Conservation (phyloP, 129 eudicot genomes). For the Tanacetum coccineum region DNA sequence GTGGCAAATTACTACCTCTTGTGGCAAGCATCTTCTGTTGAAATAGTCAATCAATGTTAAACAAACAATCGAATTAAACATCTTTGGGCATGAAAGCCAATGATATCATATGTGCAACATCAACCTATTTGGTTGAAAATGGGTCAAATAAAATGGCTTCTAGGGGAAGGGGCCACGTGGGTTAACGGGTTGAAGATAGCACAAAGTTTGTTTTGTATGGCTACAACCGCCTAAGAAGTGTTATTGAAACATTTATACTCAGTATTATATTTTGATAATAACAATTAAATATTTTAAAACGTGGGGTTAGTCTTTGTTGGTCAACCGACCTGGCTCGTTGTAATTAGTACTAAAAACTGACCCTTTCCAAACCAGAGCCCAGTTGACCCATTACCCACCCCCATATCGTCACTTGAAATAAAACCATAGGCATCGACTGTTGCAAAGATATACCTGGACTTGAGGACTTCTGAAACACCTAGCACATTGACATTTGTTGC, state of each 20-base stretch:
- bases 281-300: too few species aligned
- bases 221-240: slow-evolving; percentile 3
- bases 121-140: background rate
- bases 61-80: too few species aligned
- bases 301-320: too few species aligned
- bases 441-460: slow-evolving; percentile 45
- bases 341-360: too few species aligned
- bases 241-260: too few species aligned
- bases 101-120: background rate
- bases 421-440: too few species aligned
- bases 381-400: background rate
- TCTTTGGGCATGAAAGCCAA: background rate
- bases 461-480: slow-evolving; percentile 70
- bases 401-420: background rate
- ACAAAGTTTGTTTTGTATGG: background rate
- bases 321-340: too few species aligned
- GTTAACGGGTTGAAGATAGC: background rate
- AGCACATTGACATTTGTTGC: slow-evolving; percentile 51
- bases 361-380: too few species aligned
- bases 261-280: too few species aligned
- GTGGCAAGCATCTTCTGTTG: background rate
- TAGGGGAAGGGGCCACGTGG: background rate
- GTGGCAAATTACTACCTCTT: background rate
- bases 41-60: background rate
- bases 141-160: background rate